phyloP scores from a whole-genome alignment of 495 filamentous ascomycete genomes.

The Margaritispora aquatica region DNA sequence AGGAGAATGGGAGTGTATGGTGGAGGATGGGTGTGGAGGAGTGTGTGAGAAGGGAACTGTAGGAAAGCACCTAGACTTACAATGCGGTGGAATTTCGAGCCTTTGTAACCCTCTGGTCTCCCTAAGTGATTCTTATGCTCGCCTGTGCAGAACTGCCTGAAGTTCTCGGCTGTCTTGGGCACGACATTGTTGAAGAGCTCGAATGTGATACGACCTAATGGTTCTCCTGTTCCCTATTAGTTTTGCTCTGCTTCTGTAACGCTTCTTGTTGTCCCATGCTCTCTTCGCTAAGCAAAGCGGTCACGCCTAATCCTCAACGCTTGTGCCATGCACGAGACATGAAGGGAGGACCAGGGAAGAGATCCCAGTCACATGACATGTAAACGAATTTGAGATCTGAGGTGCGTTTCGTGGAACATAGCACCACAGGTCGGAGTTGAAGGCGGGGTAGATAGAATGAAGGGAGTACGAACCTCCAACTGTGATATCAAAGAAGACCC shows the following conservation, averaged over 20 bases:
- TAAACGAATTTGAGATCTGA: background rate
- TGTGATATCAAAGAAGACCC: constrained; percentile 90
- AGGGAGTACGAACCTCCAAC: constrained; percentile 65
- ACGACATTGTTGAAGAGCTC: constrained; percentile 83
- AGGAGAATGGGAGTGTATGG: background rate
- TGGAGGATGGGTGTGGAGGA: background rate
- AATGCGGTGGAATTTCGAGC: constrained; percentile 88
- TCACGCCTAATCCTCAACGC: no score
- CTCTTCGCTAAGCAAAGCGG: background rate
- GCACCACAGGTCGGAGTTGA: no score
- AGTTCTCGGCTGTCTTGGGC: constrained; percentile 91
- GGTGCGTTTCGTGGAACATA: background rate
- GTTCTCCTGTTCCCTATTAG: constrained; percentile 55
- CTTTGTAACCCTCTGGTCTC: constrained; percentile 89
- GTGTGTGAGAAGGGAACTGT: background rate
- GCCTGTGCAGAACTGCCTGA: constrained; percentile 94
- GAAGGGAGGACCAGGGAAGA: background rate
- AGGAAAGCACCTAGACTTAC: constrained; percentile 57
- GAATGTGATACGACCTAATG: constrained; percentile 87
- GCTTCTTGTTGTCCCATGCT: background rate
- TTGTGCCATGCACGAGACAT: no score
- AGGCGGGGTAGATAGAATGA: constrained; percentile 3
- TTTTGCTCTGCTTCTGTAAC: background rate
- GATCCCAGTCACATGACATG: constrained; percentile 4
- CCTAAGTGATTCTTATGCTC: constrained; percentile 78